Evolutionary conservation across 352 stramenopile species (phyloP).

Genomic region (Pythium oligandrum): DNA sequence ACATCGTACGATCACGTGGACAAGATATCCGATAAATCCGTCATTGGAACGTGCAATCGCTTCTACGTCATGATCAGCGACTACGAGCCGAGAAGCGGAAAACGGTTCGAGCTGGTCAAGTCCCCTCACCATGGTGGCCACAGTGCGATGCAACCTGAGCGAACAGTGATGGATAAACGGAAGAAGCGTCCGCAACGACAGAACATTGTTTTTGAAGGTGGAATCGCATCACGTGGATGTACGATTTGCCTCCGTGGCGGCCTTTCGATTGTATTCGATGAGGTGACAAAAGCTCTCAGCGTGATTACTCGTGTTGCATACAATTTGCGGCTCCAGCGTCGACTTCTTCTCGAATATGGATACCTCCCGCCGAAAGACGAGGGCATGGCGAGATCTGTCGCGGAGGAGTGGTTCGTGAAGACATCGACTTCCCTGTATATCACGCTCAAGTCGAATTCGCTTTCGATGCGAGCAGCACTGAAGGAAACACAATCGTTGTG

Average conservation of each 20-base stretch:
- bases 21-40: conserved; percentile 73
- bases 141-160: too few species aligned
- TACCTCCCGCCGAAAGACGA: conserved; percentile 50
- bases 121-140: too few species aligned
- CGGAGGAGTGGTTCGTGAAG: conserved; percentile 79
- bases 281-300: conserved; percentile 59
- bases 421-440: conserved; percentile 79
- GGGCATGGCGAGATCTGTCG: conserved; percentile 46
- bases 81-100: conserved; percentile 66
- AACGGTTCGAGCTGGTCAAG: conserved; percentile 23
- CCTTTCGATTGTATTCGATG: conserved; percentile 51
- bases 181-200: conserved; percentile 66
- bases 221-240: conserved; percentile 61
- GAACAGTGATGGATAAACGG: too few species aligned
- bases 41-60: conserved; percentile 76
- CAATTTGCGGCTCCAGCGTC: conserved; percentile 76
- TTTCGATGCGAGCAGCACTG: conserved; percentile 75
- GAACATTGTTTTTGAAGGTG: conserved; percentile 86
- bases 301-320: conserved; percentile 65
- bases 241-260: conserved; percentile 81
- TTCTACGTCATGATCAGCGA: conserved; percentile 84
- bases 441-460: conserved; percentile 81
- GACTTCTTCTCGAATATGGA: conserved; percentile 51
- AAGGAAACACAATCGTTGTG: conserved; percentile 82
- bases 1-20: conserved; percentile 86